These are phyloP conservation scores for Aspergillus fijiensis DNA, from an alignment of 2,329 filamentous ascomycete species.

Conservation along the genomic window DNA sequence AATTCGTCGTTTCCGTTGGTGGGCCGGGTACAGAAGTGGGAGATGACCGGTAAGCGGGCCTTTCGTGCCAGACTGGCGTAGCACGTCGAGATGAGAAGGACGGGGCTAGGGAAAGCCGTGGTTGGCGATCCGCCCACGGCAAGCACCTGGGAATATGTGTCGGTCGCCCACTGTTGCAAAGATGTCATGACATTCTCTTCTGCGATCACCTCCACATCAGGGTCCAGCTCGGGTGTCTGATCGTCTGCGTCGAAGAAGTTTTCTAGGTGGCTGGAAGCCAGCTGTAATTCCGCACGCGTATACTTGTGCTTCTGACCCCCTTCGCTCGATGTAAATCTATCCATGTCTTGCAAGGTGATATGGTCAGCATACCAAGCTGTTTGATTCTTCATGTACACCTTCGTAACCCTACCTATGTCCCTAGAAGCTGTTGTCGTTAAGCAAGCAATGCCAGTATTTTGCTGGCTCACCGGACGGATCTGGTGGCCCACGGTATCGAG, in stretches of 20 bases:
- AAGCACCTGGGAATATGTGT: slow-evolving; percentile 33
- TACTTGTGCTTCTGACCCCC: slow-evolving; percentile 37
- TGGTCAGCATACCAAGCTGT: slow-evolving; percentile 17
- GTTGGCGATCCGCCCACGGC: slow-evolving; percentile 32
- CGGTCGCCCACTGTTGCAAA: slow-evolving; percentile 38
- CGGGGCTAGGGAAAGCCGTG: slow-evolving; percentile 27
- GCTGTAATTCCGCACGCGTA: slow-evolving; percentile 34
- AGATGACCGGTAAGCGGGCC: slow-evolving; percentile 34
- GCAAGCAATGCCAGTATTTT: slow-evolving; percentile 32
- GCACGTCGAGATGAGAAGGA: slow-evolving; percentile 35
- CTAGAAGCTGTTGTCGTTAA: slow-evolving; percentile 32
- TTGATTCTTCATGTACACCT: slow-evolving; percentile 8
- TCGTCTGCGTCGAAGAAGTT: slow-evolving; percentile 38
- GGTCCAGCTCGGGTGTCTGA: slow-evolving; percentile 32
- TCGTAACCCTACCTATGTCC: slow-evolving; percentile 30
- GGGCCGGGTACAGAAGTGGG: slow-evolving; percentile 38
- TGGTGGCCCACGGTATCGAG: slow-evolving; percentile 25
- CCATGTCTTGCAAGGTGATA: slow-evolving; percentile 22
- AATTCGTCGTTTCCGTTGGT: slow-evolving; percentile 21
- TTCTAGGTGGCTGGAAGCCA: slow-evolving; percentile 37
- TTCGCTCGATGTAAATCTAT: slow-evolving; percentile 25
- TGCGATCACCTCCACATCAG: slow-evolving; percentile 27
- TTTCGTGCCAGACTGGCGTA: slow-evolving; percentile 34
- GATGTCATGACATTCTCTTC: slow-evolving; percentile 29
- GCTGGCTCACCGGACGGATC: slow-evolving; percentile 25